Evolutionary conservation across 768 basidiomycete genomes (phyloP).

Genomic region (Suillus spraguei): DNA sequence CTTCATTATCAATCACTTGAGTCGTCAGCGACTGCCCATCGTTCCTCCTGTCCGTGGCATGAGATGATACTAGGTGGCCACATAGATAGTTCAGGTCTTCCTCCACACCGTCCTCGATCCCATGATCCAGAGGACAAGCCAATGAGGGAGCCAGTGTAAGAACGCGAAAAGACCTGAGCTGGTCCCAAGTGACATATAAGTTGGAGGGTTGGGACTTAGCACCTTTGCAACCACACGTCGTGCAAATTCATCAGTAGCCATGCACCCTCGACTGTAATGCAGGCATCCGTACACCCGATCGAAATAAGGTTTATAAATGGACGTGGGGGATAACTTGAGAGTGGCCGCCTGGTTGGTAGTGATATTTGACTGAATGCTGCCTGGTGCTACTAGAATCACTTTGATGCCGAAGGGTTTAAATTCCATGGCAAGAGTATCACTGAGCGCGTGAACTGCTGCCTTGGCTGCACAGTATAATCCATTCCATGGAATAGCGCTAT

Average conservation of each 20-base stretch:
- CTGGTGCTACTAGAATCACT: constrained; percentile 72
- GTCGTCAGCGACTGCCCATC: too few relatives aligned
- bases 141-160: constrained; percentile 28
- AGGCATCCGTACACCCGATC: constrained; percentile 57
- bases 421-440: constrained; percentile 73
- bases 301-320: constrained; percentile 57
- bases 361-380: constrained; percentile 67
- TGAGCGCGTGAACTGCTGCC: constrained; percentile 59
- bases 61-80: too few relatives aligned
- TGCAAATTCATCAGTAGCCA: constrained; percentile 58
- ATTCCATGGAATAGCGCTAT: constrained; percentile 71
- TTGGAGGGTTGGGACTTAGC: constrained; percentile 48
- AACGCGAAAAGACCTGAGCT: constrained; percentile 29
- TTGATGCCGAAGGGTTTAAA: constrained; percentile 69
- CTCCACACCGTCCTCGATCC: background rate
- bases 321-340: constrained; percentile 49
- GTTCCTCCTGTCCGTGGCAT: too few relatives aligned
- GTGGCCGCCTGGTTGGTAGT: constrained; percentile 48
- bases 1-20: too few relatives aligned
- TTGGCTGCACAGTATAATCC: constrained; percentile 60
- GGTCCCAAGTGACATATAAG: constrained; percentile 53
- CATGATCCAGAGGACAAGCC: constrained; percentile 22
- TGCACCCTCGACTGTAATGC: constrained; percentile 54
- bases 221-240: constrained; percentile 50
- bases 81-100: background rate